These are phyloP conservation scores for Hebeloma cylindrosporum DNA, from an alignment of 768 basidiomycete genomes.

Conservation along the genomic window DNA sequence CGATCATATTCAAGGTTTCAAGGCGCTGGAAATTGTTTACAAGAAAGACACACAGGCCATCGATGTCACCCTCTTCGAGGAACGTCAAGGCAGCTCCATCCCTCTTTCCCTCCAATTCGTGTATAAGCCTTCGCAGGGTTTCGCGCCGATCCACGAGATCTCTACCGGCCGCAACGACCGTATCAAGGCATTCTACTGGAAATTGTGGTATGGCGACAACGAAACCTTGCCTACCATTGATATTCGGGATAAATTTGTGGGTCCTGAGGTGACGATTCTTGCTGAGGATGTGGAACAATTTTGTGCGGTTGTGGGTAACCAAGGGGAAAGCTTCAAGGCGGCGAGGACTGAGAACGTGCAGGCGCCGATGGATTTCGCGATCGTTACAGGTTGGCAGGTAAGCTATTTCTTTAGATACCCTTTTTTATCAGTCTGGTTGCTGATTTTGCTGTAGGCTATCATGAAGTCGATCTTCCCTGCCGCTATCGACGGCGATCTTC, in stretches of 20 bases:
- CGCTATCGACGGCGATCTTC: slow-evolving; percentile 87
- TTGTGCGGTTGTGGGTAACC: slow-evolving; percentile 91
- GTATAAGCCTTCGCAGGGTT: slow-evolving; percentile 88
- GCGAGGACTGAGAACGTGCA: slow-evolving; percentile 67
- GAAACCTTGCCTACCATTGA: slow-evolving; percentile 75
- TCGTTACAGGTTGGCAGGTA: slow-evolving; percentile 98
- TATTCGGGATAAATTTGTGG: slow-evolving; percentile 79
- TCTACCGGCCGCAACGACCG: slow-evolving; percentile 78
- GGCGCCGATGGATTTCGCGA: slow-evolving; percentile 98
- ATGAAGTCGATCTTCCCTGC: slow-evolving; percentile 97
- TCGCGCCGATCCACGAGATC: slow-evolving; percentile 90
- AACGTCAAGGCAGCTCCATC: slow-evolving; percentile 71
- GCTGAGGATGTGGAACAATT: slow-evolving; percentile 81
- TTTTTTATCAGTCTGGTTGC: slow-evolving; percentile 6
- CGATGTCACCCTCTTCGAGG: slow-evolving; percentile 77
- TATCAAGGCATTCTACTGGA: slow-evolving; percentile 99
- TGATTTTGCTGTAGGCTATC: slow-evolving; percentile 69
- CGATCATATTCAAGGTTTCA: slow-evolving; percentile 70
- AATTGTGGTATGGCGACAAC: slow-evolving; percentile 93
- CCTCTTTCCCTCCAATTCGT: slow-evolving; percentile 81
- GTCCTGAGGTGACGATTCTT: slow-evolving; percentile 82
- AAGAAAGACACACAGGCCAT: slow-evolving; percentile 54
- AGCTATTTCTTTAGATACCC: slow-evolving; percentile 28
- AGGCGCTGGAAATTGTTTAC: slow-evolving; percentile 76
- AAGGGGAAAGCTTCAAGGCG: slow-evolving; percentile 86